Evolutionary conservation across 129 eudicot genomes (phyloP).

Genomic region (Chrysanthemum lavandulifolium): DNA sequence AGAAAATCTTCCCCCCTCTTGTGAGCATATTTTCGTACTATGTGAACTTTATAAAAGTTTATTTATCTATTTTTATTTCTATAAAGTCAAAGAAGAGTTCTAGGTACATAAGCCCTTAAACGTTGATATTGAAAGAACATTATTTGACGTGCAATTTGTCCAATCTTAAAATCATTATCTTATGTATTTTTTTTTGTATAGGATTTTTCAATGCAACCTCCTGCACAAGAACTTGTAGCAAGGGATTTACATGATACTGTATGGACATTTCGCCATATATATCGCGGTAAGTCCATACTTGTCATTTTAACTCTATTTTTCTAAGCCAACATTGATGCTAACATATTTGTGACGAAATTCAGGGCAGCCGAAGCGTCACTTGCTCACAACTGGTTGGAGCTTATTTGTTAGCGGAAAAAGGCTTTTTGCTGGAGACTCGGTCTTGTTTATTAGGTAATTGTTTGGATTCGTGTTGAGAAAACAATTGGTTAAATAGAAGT

Average conservation of each 20-base stretch:
- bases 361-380: slow-evolving; percentile 99
- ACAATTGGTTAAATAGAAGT: not conserved
- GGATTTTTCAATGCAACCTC: slow-evolving; percentile 98
- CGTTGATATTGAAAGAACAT: too few relatives aligned
- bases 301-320: not conserved
- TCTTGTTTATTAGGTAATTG: slow-evolving; percentile 83
- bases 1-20: slow-evolving; percentile 86
- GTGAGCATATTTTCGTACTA: slow-evolving; percentile 36
- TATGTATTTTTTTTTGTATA: slow-evolving; percentile 24
- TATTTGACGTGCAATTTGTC: too few relatives aligned
- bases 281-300: slow-evolving; percentile 61
- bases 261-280: slow-evolving; percentile 97
- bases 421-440: slow-evolving; percentile 96
- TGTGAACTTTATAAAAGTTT: too few relatives aligned
- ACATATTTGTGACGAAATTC: slow-evolving; percentile 8
- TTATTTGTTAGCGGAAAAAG: slow-evolving; percentile 89
- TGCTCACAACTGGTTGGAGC: slow-evolving; percentile 99
- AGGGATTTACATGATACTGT: slow-evolving; percentile 79
- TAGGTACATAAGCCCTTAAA: too few relatives aligned
- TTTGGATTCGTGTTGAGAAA: not conserved
- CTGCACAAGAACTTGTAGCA: slow-evolving; percentile 91
- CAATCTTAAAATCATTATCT: not conserved
- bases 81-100: too few relatives aligned
- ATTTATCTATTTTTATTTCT: too few relatives aligned
- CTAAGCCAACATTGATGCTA: not conserved